phyloP scores from a whole-genome alignment of 2,329 filamentous ascomycete genomes.

The Claviceps arundinis region DNA sequence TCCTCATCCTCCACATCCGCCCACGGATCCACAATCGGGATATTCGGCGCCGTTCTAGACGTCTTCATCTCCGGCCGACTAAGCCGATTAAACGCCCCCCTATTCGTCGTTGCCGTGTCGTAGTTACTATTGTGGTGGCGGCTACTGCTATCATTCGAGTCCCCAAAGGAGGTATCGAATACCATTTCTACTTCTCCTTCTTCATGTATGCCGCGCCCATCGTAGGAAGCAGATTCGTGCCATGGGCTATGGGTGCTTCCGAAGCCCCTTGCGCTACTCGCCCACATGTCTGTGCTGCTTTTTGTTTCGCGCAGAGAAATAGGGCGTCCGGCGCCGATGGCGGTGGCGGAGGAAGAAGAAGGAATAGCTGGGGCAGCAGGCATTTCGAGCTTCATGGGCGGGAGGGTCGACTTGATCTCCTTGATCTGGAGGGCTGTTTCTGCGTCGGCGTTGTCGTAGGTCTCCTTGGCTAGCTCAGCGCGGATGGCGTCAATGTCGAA shows the following conservation, averaged over 20 bases:
- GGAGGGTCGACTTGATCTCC: conserved; percentile 77
- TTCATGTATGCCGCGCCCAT: conserved; percentile 13
- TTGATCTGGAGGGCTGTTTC: conserved; percentile 47
- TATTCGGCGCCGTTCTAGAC: conserved; percentile 35
- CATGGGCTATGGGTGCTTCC: conserved; percentile 2
- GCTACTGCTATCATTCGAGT: conserved; percentile 10
- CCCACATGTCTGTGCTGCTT: conserved; percentile 27
- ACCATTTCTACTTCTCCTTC: conserved; percentile 53
- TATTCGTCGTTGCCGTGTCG: conserved; percentile 13
- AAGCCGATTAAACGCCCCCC: conserved; percentile 14
- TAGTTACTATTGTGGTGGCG: not conserved
- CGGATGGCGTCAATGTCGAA: conserved; percentile 95
- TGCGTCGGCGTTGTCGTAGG: conserved; percentile 32
- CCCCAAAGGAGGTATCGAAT: conserved; percentile 52
- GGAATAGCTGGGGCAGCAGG: conserved; percentile 13
- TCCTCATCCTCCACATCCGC: conserved; percentile 53
- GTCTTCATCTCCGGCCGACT: conserved; percentile 19
- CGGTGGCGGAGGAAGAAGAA: conserved; percentile 6
- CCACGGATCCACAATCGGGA: conserved; percentile 52
- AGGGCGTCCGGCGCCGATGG: conserved; percentile 9
- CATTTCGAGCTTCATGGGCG: conserved; percentile 72
- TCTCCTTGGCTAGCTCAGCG: conserved; percentile 64
- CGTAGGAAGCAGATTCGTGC: conserved; percentile 13
- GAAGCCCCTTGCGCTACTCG: conserved; percentile 7
- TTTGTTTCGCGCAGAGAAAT: conserved; percentile 28